phyloP scores from a whole-genome alignment of 768 basidiomycete genomes.

The Leccinum variicolor region DNA sequence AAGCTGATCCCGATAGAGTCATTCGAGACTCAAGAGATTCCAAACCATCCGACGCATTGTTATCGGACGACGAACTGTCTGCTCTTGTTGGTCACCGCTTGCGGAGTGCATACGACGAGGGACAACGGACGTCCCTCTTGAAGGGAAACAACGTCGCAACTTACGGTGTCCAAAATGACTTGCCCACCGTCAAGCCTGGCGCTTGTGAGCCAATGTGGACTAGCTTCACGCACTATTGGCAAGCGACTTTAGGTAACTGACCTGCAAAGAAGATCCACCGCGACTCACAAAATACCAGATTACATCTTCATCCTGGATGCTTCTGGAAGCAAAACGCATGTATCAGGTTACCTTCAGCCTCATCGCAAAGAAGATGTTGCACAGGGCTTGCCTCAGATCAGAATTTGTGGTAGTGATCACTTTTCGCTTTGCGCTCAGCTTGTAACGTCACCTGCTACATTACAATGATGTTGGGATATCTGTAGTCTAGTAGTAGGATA shows the following conservation, averaged over 20 bases:
- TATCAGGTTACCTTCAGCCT: constrained; percentile 60
- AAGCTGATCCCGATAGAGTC: constrained; percentile 58
- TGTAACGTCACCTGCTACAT: constrained; percentile 11
- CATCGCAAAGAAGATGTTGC: constrained; percentile 56
- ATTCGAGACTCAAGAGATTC: constrained; percentile 74
- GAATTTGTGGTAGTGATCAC: constrained; percentile 85
- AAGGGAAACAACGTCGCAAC: constrained; percentile 29
- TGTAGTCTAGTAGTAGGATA: constrained; percentile 13
- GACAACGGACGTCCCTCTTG: constrained; percentile 28
- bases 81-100: constrained; percentile 39
- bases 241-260: constrained; percentile 66
- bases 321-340: constrained; percentile 26
- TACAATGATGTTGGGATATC: constrained; percentile 3
- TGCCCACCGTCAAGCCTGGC: constrained; percentile 46
- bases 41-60: constrained; percentile 60
- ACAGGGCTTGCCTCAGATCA: constrained; percentile 75
- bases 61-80: constrained; percentile 55
- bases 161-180: constrained; percentile 48
- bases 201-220: constrained; percentile 80
- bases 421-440: constrained; percentile 73
- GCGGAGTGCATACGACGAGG: constrained; percentile 69
- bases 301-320: constrained; percentile 81
- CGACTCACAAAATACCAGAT: constrained; percentile 46
- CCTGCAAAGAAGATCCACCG: background rate
- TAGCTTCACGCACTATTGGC: constrained; percentile 87